Base-by-base conservation (phyloP, 2,329 filamentous ascomycete species). In the Ophiocordyceps camponoti-leonardi region DNA sequence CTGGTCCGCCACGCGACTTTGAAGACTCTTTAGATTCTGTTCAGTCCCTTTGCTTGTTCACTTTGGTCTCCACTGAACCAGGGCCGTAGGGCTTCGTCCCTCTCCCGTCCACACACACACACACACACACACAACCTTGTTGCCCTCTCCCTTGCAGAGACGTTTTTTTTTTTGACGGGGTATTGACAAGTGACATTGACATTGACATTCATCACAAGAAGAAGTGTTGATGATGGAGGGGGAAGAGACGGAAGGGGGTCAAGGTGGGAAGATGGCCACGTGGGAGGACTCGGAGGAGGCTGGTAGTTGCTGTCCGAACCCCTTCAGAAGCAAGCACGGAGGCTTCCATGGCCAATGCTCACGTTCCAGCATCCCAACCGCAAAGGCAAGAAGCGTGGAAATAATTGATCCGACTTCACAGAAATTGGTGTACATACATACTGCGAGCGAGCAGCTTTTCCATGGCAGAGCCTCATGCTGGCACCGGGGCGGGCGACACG, bases 391-490 rank as follows among this genome's bases (percentile, higher is more conserved):
- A 20, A 35, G 47, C 40, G 22, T 45, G 44, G 33, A 45, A 33
- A 41, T 43, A 28, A 28, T 23, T 20, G 42, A 22, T 47, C 41
- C 16, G 41, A 44, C 35, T 16, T 14, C 14, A 16, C 39, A 41
- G 40, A 43, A 41, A 47, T 45, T 48, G 35, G n/a, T n/a, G n/a
- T n/a, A n/a, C n/a, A n/a, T n/a, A n/a, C n/a, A n/a, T 23, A 40
- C 13, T 46, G 41, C 50, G 49, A 52, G 48, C 46, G 41, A 46
- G 46, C 44, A 46, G 30, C 41, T 19, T 39, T n/a, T 31, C 41
- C 39, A 42, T 44, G 48, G 42, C 28, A 41, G 47, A 47, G 47
- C 46, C 51, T 47, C 40, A 40, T 43, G 30, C 47, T 49, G 51
- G 51, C 49, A 44, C 50, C 44, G 41, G 5, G 16, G 35, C 14